These are phyloP conservation scores for Dittrichia graveolens DNA, from an alignment of 129 eudicot species.

Conservation along the genomic window DNA sequence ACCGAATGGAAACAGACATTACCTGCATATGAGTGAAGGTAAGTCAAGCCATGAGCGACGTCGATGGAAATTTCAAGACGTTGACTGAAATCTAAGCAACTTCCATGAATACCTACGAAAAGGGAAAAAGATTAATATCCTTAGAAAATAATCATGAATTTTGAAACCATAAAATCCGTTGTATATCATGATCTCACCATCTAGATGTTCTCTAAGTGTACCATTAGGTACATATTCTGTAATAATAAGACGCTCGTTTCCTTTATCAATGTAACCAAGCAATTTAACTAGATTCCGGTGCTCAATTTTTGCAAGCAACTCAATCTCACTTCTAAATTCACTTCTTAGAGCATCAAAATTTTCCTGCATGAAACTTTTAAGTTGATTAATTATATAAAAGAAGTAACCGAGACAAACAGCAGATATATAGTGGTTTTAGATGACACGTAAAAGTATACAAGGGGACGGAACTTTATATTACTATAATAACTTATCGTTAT, in stretches of 20 bases:
- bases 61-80: conserved; percentile 89
- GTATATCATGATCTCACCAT: conserved; percentile 58
- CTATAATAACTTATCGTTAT: too few species aligned
- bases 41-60: conserved; percentile 85
- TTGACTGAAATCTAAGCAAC: conserved; percentile 80
- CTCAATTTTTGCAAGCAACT: conserved; percentile 86
- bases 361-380: conserved; percentile 48
- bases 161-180: background rate
- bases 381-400: background rate
- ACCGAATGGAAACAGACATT: background rate
- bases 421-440: background rate
- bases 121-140: conserved; percentile 25
- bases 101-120: conserved; percentile 65
- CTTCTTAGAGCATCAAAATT: conserved; percentile 57
- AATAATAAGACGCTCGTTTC: conserved; percentile 79
- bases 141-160: background rate
- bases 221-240: conserved; percentile 93
- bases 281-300: conserved; percentile 84
- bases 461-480: background rate
- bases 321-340: conserved; percentile 87
- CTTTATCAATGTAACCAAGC: conserved; percentile 87
- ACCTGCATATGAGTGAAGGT: conserved; percentile 92
- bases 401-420: background rate
- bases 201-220: conserved; percentile 92
- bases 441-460: too few species aligned